Evolutionary conservation across 2,329 filamentous ascomycete species (phyloP), one percentile per base, ranked within the genome.

Genomic region (Trichoderma simmonsii): DNA sequence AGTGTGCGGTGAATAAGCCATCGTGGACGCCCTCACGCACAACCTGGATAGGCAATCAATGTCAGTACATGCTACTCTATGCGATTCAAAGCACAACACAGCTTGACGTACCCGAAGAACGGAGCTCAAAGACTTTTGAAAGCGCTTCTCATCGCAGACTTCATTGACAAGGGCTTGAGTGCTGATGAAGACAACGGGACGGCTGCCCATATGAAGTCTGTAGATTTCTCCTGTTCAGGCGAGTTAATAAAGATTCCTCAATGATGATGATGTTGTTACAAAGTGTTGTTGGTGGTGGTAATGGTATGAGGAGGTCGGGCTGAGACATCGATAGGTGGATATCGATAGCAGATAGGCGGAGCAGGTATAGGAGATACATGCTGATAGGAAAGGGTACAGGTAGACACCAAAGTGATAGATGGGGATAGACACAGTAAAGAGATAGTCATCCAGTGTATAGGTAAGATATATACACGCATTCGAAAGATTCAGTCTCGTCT

Each of bases 121-220:
- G 1, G 81, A 84, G 5, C 82, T 80, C 3, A 91, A 80, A 0
- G 82, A 80, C 78, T 93, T 93, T 28, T 83, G 77, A 77, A 93
- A 92, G n/a, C 90, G 84, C 72, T 85, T 88, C 79, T 93, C 90
- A 73, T 93, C 85, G 75, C 88, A 92, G 8, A 87, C 77, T 76
- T 93, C 91, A 71, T 91, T 85, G 36, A 92, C 82, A 0, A 93
- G 81, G 48, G 85, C 85, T 21, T 86, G 84, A 36, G 82, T 87
- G 57, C 83, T 85, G 59, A 88, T 81, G 71, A 91, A 81, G 59
- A 90, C 83, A 18, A 84, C 77, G 8, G 84, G 82, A 6, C 79
- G 80, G 1, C 85, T 83, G 6, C 86, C 83, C 6, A 90, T 78
- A 18, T 80, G 83, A 64, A 92, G 81, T 74, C 87, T 85, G 77